Evolutionary conservation across 768 basidiomycete genomes (phyloP).

Genomic region (Tricholoma matsutake): DNA sequence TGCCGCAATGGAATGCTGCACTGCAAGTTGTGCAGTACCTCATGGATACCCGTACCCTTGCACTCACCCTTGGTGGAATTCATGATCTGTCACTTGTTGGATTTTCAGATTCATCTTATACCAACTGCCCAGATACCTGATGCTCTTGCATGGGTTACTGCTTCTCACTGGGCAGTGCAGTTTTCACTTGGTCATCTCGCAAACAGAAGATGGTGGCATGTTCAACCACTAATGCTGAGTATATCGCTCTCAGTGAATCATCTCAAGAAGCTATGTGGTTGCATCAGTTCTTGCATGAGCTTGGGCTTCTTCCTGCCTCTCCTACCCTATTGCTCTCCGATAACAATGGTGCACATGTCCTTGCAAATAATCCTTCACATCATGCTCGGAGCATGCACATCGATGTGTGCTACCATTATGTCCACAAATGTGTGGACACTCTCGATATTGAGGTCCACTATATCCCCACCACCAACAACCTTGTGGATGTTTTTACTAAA

Average conservation of each 20-base stretch:
- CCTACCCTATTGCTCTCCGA: slow-evolving; percentile 20
- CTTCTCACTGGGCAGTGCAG: slow-evolving; percentile 28
- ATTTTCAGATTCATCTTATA: slow-evolving; percentile 14
- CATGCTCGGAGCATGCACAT: slow-evolving; percentile 38
- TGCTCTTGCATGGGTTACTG: slow-evolving; percentile 28
- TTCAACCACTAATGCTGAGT: slow-evolving; percentile 33
- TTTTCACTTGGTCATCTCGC: slow-evolving; percentile 32
- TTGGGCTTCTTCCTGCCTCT: slow-evolving; percentile 4
- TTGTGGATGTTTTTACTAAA: too few species aligned
- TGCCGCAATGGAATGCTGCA: slow-evolving; percentile 25
- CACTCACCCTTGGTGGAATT: slow-evolving; percentile 8
- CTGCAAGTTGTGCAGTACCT: slow-evolving; percentile 18
- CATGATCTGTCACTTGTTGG: background rate
- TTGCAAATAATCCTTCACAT: slow-evolving; percentile 27
- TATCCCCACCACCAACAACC: too few species aligned
- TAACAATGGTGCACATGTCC: slow-evolving; percentile 30
- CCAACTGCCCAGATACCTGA: slow-evolving; percentile 12
- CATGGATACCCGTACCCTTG: background rate
- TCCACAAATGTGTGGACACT: slow-evolving; percentile 12
- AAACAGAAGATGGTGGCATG: slow-evolving; percentile 31
- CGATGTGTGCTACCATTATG: slow-evolving; percentile 33
- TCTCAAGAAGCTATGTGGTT: slow-evolving; percentile 5
- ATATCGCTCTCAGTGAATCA: slow-evolving; percentile 30
- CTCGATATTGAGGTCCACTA: too few species aligned
- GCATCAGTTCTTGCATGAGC: slow-evolving; percentile 9